A percentile compares a stretch with the other conserved stretches of the same genome.
Conservation (phyloP, 495 filamentous ascomycete species). For the Trichocladium antarcticum region DNA sequence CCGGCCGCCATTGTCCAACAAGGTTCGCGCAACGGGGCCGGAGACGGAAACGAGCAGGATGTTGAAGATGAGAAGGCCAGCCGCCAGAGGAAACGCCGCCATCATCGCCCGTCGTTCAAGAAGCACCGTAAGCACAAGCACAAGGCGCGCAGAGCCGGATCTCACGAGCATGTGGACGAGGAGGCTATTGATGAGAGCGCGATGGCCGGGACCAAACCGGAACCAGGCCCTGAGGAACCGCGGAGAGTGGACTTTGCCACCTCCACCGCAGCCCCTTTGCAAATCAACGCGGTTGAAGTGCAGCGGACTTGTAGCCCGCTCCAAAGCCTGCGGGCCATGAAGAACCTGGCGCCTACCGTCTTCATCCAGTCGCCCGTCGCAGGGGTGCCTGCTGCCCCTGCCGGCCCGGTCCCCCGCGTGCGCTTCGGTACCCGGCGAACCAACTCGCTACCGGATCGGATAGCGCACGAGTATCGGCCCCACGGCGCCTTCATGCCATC, state of each 20-base stretch:
- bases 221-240: constrained; percentile 22
- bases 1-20: constrained; percentile 10
- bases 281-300: constrained; percentile 27
- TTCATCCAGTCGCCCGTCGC: constrained; percentile 28
- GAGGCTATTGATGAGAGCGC: constrained; percentile 28
- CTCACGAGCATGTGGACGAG: constrained; percentile 17
- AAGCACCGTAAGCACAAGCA: constrained; percentile 30
- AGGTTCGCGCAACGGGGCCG: not conserved
- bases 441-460: constrained; percentile 63
- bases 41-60: constrained; percentile 26
- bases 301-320: constrained; percentile 25
- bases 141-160: constrained; percentile 10
- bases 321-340: constrained; percentile 32
- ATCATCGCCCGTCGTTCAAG: constrained; percentile 20
- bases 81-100: constrained; percentile 23
- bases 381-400: constrained; percentile 11
- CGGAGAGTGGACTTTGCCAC: constrained; percentile 39
- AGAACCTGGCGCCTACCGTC: constrained; percentile 36
- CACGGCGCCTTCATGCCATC: constrained; percentile 35
- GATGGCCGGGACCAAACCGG: constrained; percentile 9
- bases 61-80: constrained; percentile 30
- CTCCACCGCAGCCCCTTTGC: constrained; percentile 2
- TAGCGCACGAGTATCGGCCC: constrained; percentile 42
- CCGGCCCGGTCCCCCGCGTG: constrained; percentile 42
- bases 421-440: constrained; percentile 59